A percentile compares a stretch with the other conserved stretches of the same genome.
These are phyloP conservation scores for Nakaseomyces delphensis DNA, from an alignment of 1,139 yeast species.

Conservation along the genomic window DNA sequence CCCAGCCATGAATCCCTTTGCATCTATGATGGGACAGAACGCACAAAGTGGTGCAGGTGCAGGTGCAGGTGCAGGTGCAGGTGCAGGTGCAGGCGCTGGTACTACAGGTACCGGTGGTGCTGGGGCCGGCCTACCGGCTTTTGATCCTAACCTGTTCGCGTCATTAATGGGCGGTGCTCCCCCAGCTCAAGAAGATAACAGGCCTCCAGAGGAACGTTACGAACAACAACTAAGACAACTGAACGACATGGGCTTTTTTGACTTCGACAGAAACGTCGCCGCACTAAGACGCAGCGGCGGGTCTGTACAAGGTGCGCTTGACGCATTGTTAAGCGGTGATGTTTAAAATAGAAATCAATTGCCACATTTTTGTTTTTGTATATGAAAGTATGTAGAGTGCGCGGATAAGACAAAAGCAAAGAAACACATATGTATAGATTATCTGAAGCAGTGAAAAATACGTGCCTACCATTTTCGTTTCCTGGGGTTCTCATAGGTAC, in stretches of 20 bases:
- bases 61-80: constrained; percentile 15
- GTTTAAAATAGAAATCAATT: too few species aligned
- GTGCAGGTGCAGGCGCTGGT: constrained; percentile 14
- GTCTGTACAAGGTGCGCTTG: constrained; percentile 93
- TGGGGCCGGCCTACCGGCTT: constrained; percentile 17
- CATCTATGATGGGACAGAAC: constrained; percentile 16
- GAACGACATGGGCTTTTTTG: constrained; percentile 94
- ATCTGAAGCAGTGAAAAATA: too few species aligned
- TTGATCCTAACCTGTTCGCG: constrained; percentile 36
- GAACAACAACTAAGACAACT: constrained; percentile 85
- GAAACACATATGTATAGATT: too few species aligned
- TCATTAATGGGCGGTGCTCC: constrained; percentile 34
- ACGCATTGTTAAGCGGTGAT: constrained; percentile 60
- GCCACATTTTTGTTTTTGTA: too few species aligned
- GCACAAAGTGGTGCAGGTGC: constrained; percentile 4
- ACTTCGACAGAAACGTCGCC: constrained; percentile 81
- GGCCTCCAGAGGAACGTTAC: constrained; percentile 95
- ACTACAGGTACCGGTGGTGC: constrained; percentile 11
- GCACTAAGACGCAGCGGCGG: constrained; percentile 95
- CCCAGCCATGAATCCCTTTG: constrained; percentile 39
- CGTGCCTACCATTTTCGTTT: too few species aligned
- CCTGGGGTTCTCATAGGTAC: too few species aligned
- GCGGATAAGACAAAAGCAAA: too few species aligned
- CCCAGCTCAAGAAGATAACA: constrained; percentile 44
- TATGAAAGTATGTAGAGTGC: too few species aligned